Conservation (phyloP, 352 stramenopile species). For the Phytopythium vexans region DNA sequence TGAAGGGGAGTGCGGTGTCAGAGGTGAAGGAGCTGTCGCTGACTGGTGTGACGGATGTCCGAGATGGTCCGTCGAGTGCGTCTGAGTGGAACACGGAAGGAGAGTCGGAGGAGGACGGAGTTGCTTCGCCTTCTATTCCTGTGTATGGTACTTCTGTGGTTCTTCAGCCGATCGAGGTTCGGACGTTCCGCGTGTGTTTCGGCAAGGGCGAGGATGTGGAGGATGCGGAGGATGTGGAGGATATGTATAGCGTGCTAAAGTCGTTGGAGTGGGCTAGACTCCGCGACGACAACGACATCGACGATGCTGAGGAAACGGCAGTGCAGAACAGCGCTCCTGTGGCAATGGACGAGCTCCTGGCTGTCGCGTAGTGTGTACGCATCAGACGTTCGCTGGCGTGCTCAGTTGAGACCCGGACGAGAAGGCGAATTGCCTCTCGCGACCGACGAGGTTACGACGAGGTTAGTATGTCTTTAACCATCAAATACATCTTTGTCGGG, state of each 20-base stretch:
- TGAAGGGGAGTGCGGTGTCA: slow-evolving; percentile 43
- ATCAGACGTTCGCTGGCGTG: no score
- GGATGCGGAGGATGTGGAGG: no score
- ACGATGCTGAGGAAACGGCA: neutral
- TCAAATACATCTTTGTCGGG: no score
- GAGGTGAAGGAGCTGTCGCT: slow-evolving; percentile 88
- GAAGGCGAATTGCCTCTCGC: no score
- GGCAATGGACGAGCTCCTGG: no score
- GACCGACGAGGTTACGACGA: no score
- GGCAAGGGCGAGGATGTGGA: slow-evolving; percentile 3
- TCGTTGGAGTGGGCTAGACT: neutral
- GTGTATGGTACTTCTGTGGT: slow-evolving; percentile 56
- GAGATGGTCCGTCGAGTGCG: slow-evolving; percentile 18
- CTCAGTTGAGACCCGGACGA: no score
- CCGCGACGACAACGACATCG: neutral
- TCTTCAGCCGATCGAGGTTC: slow-evolving; percentile 91
- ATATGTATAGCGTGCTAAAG: no score
- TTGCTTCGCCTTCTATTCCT: slow-evolving; percentile 27
- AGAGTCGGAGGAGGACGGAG: slow-evolving; percentile 56
- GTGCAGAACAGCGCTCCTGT: no score
- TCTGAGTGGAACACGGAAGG: slow-evolving; percentile 40
- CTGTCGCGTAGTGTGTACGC: no score
- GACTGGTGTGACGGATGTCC: slow-evolving; percentile 65
- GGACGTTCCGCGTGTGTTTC: slow-evolving; percentile 87
- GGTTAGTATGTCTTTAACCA: no score